Conservation (phyloP, 1,284 basidiomycete species). For the Flammula alnicola region DNA sequence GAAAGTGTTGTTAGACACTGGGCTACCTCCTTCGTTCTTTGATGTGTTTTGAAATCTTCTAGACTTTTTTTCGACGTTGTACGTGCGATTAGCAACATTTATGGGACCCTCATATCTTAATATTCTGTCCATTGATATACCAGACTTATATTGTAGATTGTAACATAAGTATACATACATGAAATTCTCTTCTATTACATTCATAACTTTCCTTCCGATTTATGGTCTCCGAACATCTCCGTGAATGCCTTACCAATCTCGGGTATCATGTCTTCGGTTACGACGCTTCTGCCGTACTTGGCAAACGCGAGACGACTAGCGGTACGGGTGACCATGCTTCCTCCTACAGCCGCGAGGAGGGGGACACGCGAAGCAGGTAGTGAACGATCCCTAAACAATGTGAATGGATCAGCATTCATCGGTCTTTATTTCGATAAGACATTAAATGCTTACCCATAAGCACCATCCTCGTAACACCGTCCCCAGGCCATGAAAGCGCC, state of each 20-base stretch:
- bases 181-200: neutral
- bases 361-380: slow-evolving; percentile 71
- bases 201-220: slow-evolving; percentile 18
- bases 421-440: neutral
- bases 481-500: slow-evolving; percentile 95
- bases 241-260: slow-evolving; percentile 78
- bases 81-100: too few species aligned
- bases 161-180: slow-evolving; percentile 1
- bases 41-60: neutral
- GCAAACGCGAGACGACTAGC: slow-evolving; percentile 79
- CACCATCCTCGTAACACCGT: slow-evolving; percentile 85
- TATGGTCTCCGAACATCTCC: slow-evolving; percentile 65
- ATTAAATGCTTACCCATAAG: slow-evolving; percentile 60
- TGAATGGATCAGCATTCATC: neutral
- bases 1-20: slow-evolving; percentile 70
- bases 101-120: too few species aligned
- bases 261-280: slow-evolving; percentile 89
- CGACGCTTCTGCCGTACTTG: slow-evolving; percentile 79
- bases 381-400: slow-evolving; percentile 43
- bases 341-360: slow-evolving; percentile 87
- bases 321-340: slow-evolving; percentile 85
- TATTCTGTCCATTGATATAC: neutral
- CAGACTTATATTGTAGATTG: neutral
- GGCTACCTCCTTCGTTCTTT: slow-evolving; percentile 61
- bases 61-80: neutral